Base-by-base conservation (phyloP, 164 flowering plant genomes). In the Chimonanthus praecox region DNA sequence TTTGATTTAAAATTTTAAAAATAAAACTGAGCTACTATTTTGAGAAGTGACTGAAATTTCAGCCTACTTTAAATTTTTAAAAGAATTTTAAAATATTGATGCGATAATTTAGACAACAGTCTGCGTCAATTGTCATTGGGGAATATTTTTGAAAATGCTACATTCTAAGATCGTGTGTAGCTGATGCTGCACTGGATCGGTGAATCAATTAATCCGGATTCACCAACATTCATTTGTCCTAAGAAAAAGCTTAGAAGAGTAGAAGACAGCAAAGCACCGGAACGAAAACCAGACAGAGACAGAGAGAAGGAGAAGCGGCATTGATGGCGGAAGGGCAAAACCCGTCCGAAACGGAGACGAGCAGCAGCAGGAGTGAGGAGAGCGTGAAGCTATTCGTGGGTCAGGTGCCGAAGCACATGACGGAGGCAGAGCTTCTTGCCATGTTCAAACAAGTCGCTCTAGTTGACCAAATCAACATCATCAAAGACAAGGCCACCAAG, bases 351-450 rank as follows among this genome's bases (percentile, higher is more conserved):
- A 70, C 80, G 16, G 16, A n/a, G 16, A 54, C 16, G 11, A 13
- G 60, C 60, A 54, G 60, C 47, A 76, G 82, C 76, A 86, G 70
- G 3, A 49, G 54, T 44, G 73, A 86, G 48, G 98, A 93, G 74
- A 87, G 94, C 80, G 99, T 95, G 69, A 95, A 95, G 87, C 86
- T 95, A 60, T 95, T 95, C 80, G 97, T 95, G 10, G 98, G 98
- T 58, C 99, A 95, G 81, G 94, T 95, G 10, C 99, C 98, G 44
- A 95, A 93, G 86, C 84, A 88, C 77, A 87, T 93, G 98, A 85
- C 89, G 15, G 99, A 95, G 80, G 76, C 83, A 47, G 86, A 95
- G 78, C 89, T 93, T 11, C 86, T 92, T 16, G 79, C 88, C 64
- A 78, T 93, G 91, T 95, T 95, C 83, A 74, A 86, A 70, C 94